A percentile compares a stretch with the other conserved stretches of the same genome.
Evolutionary conservation across 805 yeast genomes (phyloP).

Genomic region (Metschnikowia reukaufii): DNA sequence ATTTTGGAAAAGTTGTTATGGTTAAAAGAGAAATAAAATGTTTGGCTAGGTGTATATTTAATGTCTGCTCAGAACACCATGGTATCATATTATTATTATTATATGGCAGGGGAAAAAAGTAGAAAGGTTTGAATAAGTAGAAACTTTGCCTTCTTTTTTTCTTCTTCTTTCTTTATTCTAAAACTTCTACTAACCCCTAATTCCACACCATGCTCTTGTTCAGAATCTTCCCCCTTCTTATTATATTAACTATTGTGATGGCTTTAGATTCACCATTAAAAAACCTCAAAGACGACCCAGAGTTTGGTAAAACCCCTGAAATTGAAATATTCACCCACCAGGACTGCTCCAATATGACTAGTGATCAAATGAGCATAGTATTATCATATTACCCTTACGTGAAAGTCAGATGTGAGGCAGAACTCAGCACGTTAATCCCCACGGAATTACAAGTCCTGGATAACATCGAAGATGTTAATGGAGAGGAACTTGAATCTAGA

Average conservation of each 20-base stretch:
- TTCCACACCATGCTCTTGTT: background rate
- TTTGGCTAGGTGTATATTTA: too few species aligned
- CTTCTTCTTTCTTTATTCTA: too few species aligned
- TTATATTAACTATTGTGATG: background rate
- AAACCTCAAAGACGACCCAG: background rate
- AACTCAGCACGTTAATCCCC: constrained; percentile 15
- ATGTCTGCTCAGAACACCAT: too few species aligned
- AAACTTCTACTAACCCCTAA: too few species aligned
- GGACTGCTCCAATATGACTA: constrained; percentile 13
- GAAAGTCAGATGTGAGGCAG: constrained; percentile 14
- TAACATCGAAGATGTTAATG: background rate
- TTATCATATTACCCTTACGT: constrained; percentile 14
- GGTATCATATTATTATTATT: too few species aligned
- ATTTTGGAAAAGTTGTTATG: too few species aligned
- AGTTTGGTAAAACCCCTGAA: background rate
- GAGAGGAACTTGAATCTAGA: too few species aligned
- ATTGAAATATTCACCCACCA: constrained; percentile 5
- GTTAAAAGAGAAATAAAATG: too few species aligned
- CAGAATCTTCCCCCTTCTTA: background rate
- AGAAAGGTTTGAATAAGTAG: too few species aligned
- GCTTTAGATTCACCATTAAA: background rate
- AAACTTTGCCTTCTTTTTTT: too few species aligned
- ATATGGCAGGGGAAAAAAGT: too few species aligned
- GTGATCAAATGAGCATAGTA: constrained; percentile 6
- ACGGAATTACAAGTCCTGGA: constrained; percentile 2